phyloP scores from a whole-genome alignment of 148 eudicot species.

The Vaccinium corymbosum region DNA sequence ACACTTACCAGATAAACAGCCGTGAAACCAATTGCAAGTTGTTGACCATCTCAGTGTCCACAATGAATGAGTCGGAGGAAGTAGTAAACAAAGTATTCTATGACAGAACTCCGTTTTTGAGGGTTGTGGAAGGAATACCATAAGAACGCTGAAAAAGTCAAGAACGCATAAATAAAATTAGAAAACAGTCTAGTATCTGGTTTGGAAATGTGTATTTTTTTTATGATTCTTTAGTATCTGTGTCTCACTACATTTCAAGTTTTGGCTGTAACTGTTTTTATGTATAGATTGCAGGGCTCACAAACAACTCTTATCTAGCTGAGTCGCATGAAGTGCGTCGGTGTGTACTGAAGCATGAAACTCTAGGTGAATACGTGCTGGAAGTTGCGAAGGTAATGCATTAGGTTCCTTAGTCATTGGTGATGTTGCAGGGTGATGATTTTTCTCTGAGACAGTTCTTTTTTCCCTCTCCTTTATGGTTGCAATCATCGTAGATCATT shows the following conservation, averaged over 20 bases:
- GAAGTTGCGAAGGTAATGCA: slow-evolving; percentile 80
- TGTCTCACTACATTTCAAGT: not conserved
- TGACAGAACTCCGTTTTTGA: not conserved
- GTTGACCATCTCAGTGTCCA: not conserved
- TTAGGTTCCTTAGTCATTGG: not conserved
- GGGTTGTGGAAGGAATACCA: not conserved
- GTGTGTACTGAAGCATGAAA: slow-evolving; percentile 63
- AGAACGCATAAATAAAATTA: not conserved
- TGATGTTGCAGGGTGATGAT: not conserved
- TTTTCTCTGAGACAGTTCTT: not conserved
- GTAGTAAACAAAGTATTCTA: not conserved
- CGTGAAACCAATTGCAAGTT: not conserved
- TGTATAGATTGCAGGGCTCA: slow-evolving; percentile 83
- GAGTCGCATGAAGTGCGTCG: slow-evolving; percentile 81
- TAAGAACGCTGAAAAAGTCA: not conserved
- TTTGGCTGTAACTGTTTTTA: not conserved
- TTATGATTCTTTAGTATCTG: not conserved
- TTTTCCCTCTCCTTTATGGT: slow-evolving; percentile 10
- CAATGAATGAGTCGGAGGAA: not conserved
- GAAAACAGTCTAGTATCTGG: not conserved
- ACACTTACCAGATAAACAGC: not conserved
- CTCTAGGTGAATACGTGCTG: slow-evolving; percentile 78
- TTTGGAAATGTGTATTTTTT: not conserved
- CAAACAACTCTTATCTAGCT: slow-evolving; percentile 70
- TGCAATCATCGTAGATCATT: slow-evolving; percentile 21